phyloP scores from a whole-genome alignment of 306 rosid species.

The Dryas alaskensis region DNA sequence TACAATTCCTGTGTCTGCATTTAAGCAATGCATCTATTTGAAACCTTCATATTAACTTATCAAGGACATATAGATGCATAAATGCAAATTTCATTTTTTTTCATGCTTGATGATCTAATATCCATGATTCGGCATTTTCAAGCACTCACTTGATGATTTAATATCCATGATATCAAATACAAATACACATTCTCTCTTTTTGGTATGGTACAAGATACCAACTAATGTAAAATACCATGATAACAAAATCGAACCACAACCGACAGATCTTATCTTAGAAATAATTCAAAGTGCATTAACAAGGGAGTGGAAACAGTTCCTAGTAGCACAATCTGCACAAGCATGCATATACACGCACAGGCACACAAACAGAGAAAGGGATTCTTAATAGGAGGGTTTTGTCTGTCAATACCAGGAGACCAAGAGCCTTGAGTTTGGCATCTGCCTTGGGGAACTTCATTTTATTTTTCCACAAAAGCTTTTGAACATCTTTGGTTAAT shows the following conservation, averaged over 20 bases:
- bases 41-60: not conserved
- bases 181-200: no score
- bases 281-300: not conserved
- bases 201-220: not conserved
- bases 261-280: not conserved
- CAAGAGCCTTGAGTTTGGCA: conserved; percentile 66
- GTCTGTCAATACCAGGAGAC: conserved; percentile 53
- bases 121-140: not conserved
- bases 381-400: not conserved
- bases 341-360: not conserved
- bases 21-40: not conserved
- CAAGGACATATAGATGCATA: not conserved
- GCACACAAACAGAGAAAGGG: not conserved
- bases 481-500: conserved; percentile 73
- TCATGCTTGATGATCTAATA: not conserved
- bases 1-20: not conserved
- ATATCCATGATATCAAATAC: not conserved
- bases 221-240: not conserved
- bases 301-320: not conserved
- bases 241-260: not conserved
- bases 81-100: not conserved
- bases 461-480: conserved; percentile 88
- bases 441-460: conserved; percentile 75
- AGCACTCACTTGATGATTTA: not conserved
- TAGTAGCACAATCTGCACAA: not conserved